Base-by-base conservation (phyloP, 2,329 filamentous ascomycete genomes). In the Fusarium nelsonii region DNA sequence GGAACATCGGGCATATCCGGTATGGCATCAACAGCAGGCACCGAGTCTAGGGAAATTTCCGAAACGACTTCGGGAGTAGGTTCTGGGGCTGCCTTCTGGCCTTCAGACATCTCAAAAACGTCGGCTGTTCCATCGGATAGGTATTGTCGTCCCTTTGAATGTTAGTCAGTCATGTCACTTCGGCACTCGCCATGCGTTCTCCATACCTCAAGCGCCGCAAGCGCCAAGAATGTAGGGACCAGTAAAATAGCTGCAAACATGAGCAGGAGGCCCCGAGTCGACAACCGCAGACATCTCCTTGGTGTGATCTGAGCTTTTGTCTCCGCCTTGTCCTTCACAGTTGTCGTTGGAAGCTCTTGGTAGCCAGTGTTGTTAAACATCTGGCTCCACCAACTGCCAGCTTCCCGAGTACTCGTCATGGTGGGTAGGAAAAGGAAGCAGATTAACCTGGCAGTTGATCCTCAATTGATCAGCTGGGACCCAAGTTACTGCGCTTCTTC, bases 61-160 rank as follows among this genome's bases (percentile, higher is more conserved):
- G 23, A 14, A 0, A 15, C 33, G 16, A 39, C 23, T 50, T 10
- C 11, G 3, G 46, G 14, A 12, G 23, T 18, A 14, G 41, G 20
- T 5, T 23, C 12, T 9, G 43, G 8, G 23, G 8, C 41, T 11
- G 40, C 4, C 3, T 41, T 23, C 11, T 45, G 23, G 4, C 23
- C 32, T 6, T 45, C 34, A 3, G 45, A n/a, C 52, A 52, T 58
- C 2, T 64, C 61, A 15, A 64, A 64, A 8, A 64, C 61, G 2
- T 64, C 60, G 15, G 45, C 61, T 8, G 61, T 65, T 52, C 61
- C 60, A 59, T 64, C 61, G 6, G 61, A 64, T 4, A 64, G 61
- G 9, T 64, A 65, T 51, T 65, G 60, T 18, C 61, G 61, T 6
- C 61, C 61, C 61, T 64, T 0, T 4, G 46, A 36, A 28, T 0